A percentile compares a stretch with the other conserved stretches of the same genome.
Conservation (phyloP, 352 stramenopile genomes). For the Pythium insidiosum region DNA sequence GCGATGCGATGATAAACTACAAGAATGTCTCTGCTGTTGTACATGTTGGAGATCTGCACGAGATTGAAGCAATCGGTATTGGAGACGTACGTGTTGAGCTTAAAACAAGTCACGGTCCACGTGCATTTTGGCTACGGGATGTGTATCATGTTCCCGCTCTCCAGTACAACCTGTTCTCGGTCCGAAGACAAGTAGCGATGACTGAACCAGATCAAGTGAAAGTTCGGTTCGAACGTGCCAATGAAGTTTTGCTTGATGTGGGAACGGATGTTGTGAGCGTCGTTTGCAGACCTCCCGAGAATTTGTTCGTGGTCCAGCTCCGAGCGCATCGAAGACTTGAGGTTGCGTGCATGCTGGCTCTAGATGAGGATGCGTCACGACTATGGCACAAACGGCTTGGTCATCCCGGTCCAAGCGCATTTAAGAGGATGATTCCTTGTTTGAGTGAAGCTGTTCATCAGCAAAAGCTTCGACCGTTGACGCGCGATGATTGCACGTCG, state of each 20-base stretch:
- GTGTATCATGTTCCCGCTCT: slow-evolving; percentile 2
- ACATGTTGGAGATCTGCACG: background rate
- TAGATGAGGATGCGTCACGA: no score
- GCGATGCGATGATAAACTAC: slow-evolving; percentile 1
- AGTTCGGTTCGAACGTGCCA: background rate
- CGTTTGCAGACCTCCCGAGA: no score
- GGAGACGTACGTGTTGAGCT: background rate
- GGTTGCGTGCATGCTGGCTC: no score
- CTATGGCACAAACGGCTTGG: no score
- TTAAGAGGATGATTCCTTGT: no score
- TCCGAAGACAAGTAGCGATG: background rate
- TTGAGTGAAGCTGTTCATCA: no score
- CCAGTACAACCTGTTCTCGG: slow-evolving; percentile 1
- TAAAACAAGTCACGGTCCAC: background rate
- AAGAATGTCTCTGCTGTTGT: background rate
- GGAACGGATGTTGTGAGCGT: no score
- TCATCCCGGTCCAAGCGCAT: no score
- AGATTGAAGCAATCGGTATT: slow-evolving; percentile 1
- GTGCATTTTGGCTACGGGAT: background rate
- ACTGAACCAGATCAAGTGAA: background rate
- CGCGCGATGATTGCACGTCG: background rate
- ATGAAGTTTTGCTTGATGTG: no score
- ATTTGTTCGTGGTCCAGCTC: no score
- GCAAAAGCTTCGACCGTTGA: no score
- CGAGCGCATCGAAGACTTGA: no score